Base-by-base conservation (phyloP, 345 rosid species). In the Corchorus capsularis region DNA sequence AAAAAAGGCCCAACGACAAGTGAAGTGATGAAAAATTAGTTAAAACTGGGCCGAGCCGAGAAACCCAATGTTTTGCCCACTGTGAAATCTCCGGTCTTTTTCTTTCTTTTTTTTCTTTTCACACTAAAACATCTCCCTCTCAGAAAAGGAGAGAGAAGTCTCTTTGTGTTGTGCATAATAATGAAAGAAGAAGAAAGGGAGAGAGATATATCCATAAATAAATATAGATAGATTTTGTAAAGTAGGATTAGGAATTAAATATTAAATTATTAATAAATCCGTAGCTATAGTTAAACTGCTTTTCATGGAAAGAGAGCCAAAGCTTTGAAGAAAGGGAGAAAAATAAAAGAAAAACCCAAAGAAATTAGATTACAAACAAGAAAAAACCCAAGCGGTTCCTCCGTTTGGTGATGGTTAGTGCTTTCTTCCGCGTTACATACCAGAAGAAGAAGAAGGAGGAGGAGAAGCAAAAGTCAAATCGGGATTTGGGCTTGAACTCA, bases 361-460 rank as follows among this genome's bases (percentile, higher is more conserved):
- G 27, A 27, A 27, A 27, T 27, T n/a, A n/a, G n/a, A n/a, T 4
- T 35, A 43, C 10, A 52, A 13, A 46, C 17, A 27, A 47, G 10
- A 68, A 15, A 68, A 45, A 9, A 3, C 52, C 72, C 8, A 32
- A 6, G 34, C 37, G 59, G 75, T 74, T n/a, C 9, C 74, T 71
- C 79, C 49, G 75, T 77, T 79, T 67, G 86, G 92, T 84, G 87
- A 83, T 83, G 90, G 85, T 90, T 83, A 61, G 78, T 49, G 67
- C 59, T 71, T 53, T 61, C 34, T 82, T 77, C 63, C 81, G 79
- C 75, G 67, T 82, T 72, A 72, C 84, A 72, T 39, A 78, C 76
- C 35, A 34, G 49, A 39, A 73, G 34, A 60, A 71, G 63, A 59
- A 77, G 63, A 70, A 69, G 50, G 55, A 82, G 50, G 55, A 82